Percentiles rank a stretch among this genome's conserved stretches.
phyloP scores from a whole-genome alignment of 331 rosid genomes.

The Acacia concinna region DNA sequence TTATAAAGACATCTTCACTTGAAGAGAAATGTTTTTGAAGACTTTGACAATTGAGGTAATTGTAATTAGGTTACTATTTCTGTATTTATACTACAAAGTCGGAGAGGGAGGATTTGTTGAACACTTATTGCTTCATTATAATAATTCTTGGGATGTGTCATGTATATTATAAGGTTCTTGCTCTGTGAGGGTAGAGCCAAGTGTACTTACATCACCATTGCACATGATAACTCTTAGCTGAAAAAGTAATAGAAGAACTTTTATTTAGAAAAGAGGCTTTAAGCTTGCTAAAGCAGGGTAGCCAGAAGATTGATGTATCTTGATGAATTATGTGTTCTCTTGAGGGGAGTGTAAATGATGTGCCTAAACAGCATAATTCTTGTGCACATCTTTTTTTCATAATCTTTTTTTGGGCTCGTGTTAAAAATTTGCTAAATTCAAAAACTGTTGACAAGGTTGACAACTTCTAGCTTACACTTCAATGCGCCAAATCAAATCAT shows the following conservation, averaged over 20 bases:
- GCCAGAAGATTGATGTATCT: neutral
- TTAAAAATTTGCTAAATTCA: slow-evolving; percentile 9
- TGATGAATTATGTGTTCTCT: neutral
- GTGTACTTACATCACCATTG: neutral
- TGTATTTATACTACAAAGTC: neutral
- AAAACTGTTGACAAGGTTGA: slow-evolving; percentile 14
- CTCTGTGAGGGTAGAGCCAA: neutral
- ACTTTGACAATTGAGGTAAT: neutral
- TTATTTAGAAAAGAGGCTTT: slow-evolving; percentile 2
- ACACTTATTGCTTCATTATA: neutral
- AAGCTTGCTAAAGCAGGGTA: slow-evolving; percentile 3
- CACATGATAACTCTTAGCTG: slow-evolving; percentile 4
- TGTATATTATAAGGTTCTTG: neutral
- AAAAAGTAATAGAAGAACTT: neutral
- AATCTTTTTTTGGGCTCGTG: neutral
- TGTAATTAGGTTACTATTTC: neutral
- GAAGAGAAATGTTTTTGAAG: slow-evolving; percentile 3
- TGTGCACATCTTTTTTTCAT: neutral
- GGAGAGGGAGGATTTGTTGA: neutral
- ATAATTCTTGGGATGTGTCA: neutral
- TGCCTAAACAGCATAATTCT: slow-evolving; percentile 14
- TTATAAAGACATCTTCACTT: neutral
- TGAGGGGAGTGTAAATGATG: neutral
- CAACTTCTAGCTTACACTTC: slow-evolving; percentile 3
- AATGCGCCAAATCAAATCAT: slow-evolving; percentile 25